phyloP scores from a whole-genome alignment of 495 filamentous ascomycete genomes.

The Xylaria castorea region DNA sequence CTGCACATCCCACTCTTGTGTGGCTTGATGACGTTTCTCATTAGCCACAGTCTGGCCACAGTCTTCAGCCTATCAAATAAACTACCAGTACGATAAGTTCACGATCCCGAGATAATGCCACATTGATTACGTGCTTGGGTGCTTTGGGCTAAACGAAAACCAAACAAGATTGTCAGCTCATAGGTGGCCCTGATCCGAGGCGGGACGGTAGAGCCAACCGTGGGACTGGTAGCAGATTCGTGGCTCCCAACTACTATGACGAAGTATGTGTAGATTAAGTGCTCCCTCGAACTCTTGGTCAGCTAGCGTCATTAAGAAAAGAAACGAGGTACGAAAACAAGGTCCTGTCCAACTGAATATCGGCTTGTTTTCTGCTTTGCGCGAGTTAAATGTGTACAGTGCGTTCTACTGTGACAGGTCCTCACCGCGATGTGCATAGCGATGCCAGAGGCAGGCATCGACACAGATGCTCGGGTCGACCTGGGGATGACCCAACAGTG shows the following conservation, averaged over 20 bases:
- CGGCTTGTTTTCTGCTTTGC: neutral
- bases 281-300: neutral
- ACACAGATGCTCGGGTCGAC: neutral
- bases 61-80: neutral
- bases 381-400: neutral
- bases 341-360: neutral
- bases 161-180: neutral
- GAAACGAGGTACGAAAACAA: neutral
- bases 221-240: neutral
- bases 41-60: neutral
- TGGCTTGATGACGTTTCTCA: constrained; percentile 24
- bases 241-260: neutral
- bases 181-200: neutral
- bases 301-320: neutral
- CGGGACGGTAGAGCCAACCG: neutral
- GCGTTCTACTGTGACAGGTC: neutral
- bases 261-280: neutral
- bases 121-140: neutral
- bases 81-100: neutral
- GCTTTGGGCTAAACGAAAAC: neutral
- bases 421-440: neutral
- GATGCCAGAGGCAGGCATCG: too few relatives aligned
- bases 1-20: constrained; percentile 16
- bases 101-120: neutral
- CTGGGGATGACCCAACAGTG: neutral